Base-by-base conservation (phyloP, 495 filamentous ascomycete genomes). In the Lindgomyces ingoldianus region DNA sequence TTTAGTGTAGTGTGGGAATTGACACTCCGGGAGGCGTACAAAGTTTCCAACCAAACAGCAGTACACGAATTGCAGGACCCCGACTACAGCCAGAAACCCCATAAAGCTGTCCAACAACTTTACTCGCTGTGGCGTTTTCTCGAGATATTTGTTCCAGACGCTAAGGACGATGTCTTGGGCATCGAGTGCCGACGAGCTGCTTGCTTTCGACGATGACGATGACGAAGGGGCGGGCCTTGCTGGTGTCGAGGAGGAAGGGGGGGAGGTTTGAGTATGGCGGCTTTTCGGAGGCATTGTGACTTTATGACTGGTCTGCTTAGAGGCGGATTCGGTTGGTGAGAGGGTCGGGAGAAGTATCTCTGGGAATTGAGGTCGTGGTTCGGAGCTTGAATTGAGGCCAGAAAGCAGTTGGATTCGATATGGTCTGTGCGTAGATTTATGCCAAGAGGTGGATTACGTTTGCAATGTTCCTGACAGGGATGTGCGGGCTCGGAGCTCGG, bases 31-130 rank as follows among this genome's bases (percentile, higher is more conserved):
- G n/a, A n/a, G n/a, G n/a, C 89, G 54, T 82, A 98, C 94, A 73
- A 94, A 98, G 75, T 98, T 98, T 63, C 94, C 94, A 36, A 85
- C 92, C 69, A 98, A 70, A 41, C 96, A 81, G 46, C 93, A 97
- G 74, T 99, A 99, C 49, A 88, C 79, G 75, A 99, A 98, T 76
- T 99, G 94, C 73, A 98, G 73, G 12, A 81, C 90, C 45, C 92
- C 94, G 9, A 93, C 88, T 4, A 89, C 83, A 21, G 93, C 87
- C 64, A 99, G 77, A 73, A 97, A 99, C 2, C 74, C 87, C 89
- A 98, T 87, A 77, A 98, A 99, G 18, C 81, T 84, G 77, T 99
- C 94, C 29, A 98, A 80, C 62, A 99, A 85, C 81, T 96, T 91
- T 47, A 90, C 92, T 36, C 93, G 87, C 82, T 95, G 91, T 60